These are phyloP conservation scores for Syzygium malaccense DNA, from an alignment of 441 rosid genomes.

Conservation along the genomic window DNA sequence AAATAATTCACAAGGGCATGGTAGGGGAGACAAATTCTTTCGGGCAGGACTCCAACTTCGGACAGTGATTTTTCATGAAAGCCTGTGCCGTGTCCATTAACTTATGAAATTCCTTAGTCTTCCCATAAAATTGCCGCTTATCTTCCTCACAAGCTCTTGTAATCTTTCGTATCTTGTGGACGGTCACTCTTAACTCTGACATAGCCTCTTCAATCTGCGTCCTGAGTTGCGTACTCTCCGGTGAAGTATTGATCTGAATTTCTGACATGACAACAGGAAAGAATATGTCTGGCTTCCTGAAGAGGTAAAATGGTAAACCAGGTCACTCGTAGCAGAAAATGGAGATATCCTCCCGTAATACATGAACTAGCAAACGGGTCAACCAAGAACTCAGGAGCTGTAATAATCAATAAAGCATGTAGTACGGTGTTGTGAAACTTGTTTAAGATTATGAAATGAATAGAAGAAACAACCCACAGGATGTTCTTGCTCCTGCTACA, in stretches of 20 bases:
- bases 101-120: background rate
- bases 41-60: background rate
- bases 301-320: background rate
- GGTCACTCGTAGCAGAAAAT: background rate
- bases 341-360: background rate
- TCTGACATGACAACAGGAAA: slow-evolving; percentile 22
- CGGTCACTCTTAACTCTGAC: background rate
- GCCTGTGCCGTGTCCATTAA: background rate
- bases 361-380: background rate
- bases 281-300: slow-evolving; percentile 32
- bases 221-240: background rate
- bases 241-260: background rate
- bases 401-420: background rate
- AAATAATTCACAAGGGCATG: background rate
- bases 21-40: background rate
- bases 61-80: background rate
- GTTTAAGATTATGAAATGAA: background rate
- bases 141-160: background rate
- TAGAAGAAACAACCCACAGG: background rate
- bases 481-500: background rate
- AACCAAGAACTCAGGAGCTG: background rate
- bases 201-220: background rate
- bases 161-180: background rate
- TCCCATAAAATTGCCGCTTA: slow-evolving; percentile 3
- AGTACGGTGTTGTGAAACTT: background rate